Percentiles rank a stretch among this genome's conserved stretches.
Conservation (phyloP, 2,329 filamentous ascomycete species). For the Colletotrichum coccodes region DNA sequence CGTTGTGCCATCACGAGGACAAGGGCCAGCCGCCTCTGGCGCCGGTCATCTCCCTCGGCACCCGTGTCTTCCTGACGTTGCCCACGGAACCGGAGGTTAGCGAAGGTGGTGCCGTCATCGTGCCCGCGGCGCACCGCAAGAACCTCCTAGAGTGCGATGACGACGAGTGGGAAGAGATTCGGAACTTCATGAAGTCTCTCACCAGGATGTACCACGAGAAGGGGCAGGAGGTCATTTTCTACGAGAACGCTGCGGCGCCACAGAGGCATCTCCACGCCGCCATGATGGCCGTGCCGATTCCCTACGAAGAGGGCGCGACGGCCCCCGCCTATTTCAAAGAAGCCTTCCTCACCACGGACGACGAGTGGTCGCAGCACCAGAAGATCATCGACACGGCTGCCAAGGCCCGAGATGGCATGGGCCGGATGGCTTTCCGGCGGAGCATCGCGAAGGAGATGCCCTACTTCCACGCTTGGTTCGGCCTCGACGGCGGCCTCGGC, state of each 20-base stretch:
- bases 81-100: conserved; percentile 90
- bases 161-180: conserved; percentile 98
- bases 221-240: conserved; percentile 93
- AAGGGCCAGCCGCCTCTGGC: conserved; percentile 78
- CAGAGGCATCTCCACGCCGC: conserved; percentile 84
- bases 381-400: conserved; percentile 91
- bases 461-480: conserved; percentile 98
- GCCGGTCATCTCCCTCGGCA: conserved; percentile 86
- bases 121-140: conserved; percentile 84
- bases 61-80: conserved; percentile 87
- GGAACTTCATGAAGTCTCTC: conserved; percentile 98
- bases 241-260: conserved; percentile 92
- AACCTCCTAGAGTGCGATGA: conserved; percentile 99
- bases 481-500: conserved; percentile 88
- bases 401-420: conserved; percentile 72
- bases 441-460: conserved; percentile 95
- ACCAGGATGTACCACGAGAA: conserved; percentile 95
- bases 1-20: conserved; percentile 93
- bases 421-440: conserved; percentile 83
- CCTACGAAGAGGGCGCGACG: conserved; percentile 89
- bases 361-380: conserved; percentile 95
- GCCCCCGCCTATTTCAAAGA: conserved; percentile 96
- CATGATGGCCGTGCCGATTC: conserved; percentile 86
- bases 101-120: conserved; percentile 86
- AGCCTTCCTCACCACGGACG: conserved; percentile 86